Conservation (phyloP, 305 asterid species). For the Caryopteris hybrid region DNA sequence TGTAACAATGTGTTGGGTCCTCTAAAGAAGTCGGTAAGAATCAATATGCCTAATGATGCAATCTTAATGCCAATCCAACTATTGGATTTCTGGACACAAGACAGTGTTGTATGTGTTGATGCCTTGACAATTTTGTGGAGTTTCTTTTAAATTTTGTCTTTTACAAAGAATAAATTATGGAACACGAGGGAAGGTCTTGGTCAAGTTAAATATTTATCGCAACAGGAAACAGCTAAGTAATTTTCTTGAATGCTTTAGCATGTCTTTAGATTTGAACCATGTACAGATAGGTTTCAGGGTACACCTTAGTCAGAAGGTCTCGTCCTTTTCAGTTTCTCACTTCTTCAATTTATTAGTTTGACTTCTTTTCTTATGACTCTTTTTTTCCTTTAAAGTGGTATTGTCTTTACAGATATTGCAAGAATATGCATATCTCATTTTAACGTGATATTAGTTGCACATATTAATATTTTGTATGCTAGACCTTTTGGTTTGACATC, state of each 20-base stretch:
- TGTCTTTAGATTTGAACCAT: background rate
- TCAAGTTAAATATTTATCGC: background rate
- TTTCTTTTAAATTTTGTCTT: background rate
- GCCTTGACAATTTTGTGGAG: background rate
- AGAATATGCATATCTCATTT: background rate
- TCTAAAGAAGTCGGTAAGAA: background rate
- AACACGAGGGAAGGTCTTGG: background rate
- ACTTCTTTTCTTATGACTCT: background rate
- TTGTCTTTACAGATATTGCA: background rate
- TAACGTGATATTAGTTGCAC: background rate
- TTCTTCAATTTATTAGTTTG: background rate
- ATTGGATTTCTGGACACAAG: background rate
- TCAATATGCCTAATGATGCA: background rate
- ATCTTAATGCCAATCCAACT: background rate
- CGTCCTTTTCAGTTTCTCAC: background rate
- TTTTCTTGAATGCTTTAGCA: background rate
- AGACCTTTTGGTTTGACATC: background rate
- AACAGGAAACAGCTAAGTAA: background rate
- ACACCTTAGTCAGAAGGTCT: background rate
- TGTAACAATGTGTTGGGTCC: background rate
- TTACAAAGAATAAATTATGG: background rate
- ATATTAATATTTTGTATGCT: background rate
- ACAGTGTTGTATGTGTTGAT: background rate
- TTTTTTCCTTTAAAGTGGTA: background rate
- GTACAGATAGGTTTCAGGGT: background rate